Evolutionary conservation across 345 rosid species (phyloP).

Genomic region (Balakata baccata): DNA sequence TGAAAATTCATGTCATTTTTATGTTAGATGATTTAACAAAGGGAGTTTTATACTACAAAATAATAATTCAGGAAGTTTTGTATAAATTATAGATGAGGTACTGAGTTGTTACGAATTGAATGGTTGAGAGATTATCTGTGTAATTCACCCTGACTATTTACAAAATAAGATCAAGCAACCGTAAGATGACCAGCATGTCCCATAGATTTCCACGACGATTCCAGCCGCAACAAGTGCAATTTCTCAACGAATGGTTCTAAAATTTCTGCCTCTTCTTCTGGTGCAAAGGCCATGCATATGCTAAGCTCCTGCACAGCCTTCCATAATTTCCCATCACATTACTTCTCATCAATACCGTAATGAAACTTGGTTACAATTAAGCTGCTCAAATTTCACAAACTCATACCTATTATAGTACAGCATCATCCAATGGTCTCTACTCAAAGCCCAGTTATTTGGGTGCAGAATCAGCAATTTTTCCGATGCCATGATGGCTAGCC

Average conservation of each 20-base stretch:
- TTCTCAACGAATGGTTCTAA: conserved; percentile 73
- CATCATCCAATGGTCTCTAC: conserved; percentile 94
- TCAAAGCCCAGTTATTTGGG: conserved; percentile 78
- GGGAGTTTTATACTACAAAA: too few species aligned
- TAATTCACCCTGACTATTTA: too few species aligned
- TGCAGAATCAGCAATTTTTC: conserved; percentile 82
- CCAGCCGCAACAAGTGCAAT: conserved; percentile 71
- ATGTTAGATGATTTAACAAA: too few species aligned
- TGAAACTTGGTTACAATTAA: background rate
- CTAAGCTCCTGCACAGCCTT: conserved; percentile 90
- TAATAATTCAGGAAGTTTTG: too few species aligned
- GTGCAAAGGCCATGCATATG: conserved; percentile 87
- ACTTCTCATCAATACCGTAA: conserved; percentile 2
- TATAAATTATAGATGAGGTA: too few species aligned
- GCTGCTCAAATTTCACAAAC: background rate
- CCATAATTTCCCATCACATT: conserved; percentile 16
- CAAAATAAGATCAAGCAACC: conserved; percentile 38
- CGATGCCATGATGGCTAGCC: conserved; percentile 85
- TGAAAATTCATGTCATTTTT: too few species aligned
- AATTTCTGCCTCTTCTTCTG: conserved; percentile 63
- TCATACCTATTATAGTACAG: conserved; percentile 63
- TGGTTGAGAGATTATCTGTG: too few species aligned
- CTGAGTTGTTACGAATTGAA: too few species aligned
- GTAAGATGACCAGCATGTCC: conserved; percentile 56
- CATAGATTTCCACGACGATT: conserved; percentile 62